Conservation (phyloP, 2,329 filamentous ascomycete species). For the Fusarium begoniae region DNA sequence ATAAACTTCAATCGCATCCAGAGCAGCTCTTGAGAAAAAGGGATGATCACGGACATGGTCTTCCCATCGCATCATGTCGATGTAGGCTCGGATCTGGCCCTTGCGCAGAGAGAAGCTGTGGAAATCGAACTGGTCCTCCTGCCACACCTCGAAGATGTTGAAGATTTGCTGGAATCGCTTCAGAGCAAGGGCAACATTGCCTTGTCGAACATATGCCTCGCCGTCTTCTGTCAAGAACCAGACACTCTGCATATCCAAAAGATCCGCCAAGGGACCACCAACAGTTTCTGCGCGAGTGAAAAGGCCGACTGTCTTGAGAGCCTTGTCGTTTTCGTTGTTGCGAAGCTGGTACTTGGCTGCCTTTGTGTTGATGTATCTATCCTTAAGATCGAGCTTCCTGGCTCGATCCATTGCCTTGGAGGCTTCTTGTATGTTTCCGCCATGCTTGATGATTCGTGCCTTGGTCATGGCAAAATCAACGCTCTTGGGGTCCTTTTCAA, state of each 20-base stretch:
- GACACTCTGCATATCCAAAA: constrained; percentile 97
- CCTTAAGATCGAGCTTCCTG: constrained; percentile 83
- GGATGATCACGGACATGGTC: constrained; percentile 91
- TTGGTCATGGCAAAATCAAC: constrained; percentile 96
- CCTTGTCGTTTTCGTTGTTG: constrained; percentile 88
- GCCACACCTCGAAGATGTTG: constrained; percentile 96
- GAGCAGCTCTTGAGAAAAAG: constrained; percentile 86
- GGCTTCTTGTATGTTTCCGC: constrained; percentile 80
- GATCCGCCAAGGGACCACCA: constrained; percentile 87
- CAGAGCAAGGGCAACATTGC: constrained; percentile 83
- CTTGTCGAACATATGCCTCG: constrained; percentile 84
- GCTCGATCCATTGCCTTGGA: constrained; percentile 90
- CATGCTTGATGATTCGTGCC: constrained; percentile 93
- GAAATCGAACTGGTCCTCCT: constrained; percentile 99
- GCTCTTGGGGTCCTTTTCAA: constrained; percentile 79
- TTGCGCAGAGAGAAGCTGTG: constrained; percentile 97
- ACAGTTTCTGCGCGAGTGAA: constrained; percentile 93
- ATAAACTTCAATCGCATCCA: constrained; percentile 84
- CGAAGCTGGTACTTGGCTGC: constrained; percentile 95
- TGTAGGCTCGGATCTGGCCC: constrained; percentile 91
- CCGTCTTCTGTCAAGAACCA: constrained; percentile 98
- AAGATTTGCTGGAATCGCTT: constrained; percentile 91
- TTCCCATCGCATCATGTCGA: constrained; percentile 98
- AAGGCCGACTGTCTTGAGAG: constrained; percentile 86
- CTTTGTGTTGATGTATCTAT: constrained; percentile 98